These are phyloP conservation scores for Achlya hypogyna DNA, from an alignment of 352 stramenopile genomes.

Conservation along the genomic window DNA sequence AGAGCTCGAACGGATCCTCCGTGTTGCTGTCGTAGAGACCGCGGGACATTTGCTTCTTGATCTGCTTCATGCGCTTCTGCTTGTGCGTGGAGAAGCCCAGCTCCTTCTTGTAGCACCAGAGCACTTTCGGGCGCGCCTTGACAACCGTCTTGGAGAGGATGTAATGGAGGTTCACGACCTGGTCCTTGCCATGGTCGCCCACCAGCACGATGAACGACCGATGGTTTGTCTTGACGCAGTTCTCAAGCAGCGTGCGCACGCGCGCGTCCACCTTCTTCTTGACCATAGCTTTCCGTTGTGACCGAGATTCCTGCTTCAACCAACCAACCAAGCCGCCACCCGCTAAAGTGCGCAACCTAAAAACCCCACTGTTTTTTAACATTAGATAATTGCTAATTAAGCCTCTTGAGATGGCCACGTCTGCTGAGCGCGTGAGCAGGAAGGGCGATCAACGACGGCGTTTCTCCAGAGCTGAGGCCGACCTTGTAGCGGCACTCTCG, in stretches of 20 bases:
- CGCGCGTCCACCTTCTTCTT: slow-evolving; percentile 99
- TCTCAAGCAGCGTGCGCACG: slow-evolving; percentile 96
- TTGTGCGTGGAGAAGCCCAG: slow-evolving; percentile 98
- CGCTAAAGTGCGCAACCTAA: not conserved
- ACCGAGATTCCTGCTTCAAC: not conserved
- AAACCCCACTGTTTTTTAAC: no score
- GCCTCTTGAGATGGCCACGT: no score
- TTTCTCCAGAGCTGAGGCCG: no score
- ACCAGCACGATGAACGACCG: slow-evolving; percentile 97
- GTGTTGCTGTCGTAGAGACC: slow-evolving; percentile 88
- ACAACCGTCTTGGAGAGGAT: slow-evolving; percentile 95
- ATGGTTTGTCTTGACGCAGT: slow-evolving; percentile 94
- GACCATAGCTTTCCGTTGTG: slow-evolving; percentile 74
- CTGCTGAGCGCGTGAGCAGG: no score
- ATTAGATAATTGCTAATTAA: no score
- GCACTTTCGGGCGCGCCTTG: slow-evolving; percentile 91
- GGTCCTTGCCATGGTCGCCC: slow-evolving; percentile 98
- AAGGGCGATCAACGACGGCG: no score
- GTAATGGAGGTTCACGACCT: slow-evolving; percentile 98
- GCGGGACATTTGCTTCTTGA: slow-evolving; percentile 92
- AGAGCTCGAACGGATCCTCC: slow-evolving; percentile 98
- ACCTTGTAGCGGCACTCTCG: no score
- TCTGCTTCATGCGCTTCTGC: slow-evolving; percentile 90
- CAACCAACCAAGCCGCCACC: not conserved
- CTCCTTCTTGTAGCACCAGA: slow-evolving; percentile 99